Base-by-base conservation (phyloP, 257 asterid species). In the Asclepias syriaca region DNA sequence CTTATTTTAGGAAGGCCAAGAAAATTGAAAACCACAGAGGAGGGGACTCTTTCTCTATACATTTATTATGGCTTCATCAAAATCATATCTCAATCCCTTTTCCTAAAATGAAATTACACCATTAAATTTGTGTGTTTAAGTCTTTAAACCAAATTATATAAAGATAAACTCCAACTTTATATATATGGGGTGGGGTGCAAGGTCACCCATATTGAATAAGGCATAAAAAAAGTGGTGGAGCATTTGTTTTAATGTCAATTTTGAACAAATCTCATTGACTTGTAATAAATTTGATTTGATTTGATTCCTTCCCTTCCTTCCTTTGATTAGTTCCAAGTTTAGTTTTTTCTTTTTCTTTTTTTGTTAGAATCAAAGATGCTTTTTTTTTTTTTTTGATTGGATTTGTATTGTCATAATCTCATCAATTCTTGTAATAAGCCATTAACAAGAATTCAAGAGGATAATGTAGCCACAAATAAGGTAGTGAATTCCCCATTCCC, bases 401-500 rank as follows among this genome's bases (percentile, higher is more conserved):
- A 15, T 32, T 37, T 12, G 22, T 22, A 54, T 48, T 70, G 65
- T 70, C 65, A 24, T 70, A 8, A 54, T 69, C 73, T 53, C 6
- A 37, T 54, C 19, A 55, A 32, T 37, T 70, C 73, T 54, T 56
- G 48, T 43, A 43, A 43, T 43, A 43, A 70, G 57, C 56, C 57
- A 56, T 70, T 70, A 19, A 66, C 66, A 39, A 56, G 2, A 55
- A 53, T 55, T 55, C 74, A 70, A 70, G 54, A 19, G 43, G 66
- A 43, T 10, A 32, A 13, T 34, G 15, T 51, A 68, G n/a, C 63
- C 40, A 69, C 29, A 22, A 18, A 43, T 32, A 29, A 50, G 32
- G 14, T 18, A 29, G 27, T 37, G n/a, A 11, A 32, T 39, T n/a
- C 27, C 27, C 39, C 11, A 37, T 64, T 70, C 54, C 7, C 18